phyloP scores from a whole-genome alignment of 2,329 filamentous ascomycete genomes.

The Hawksworthiomyces lignivorus region DNA sequence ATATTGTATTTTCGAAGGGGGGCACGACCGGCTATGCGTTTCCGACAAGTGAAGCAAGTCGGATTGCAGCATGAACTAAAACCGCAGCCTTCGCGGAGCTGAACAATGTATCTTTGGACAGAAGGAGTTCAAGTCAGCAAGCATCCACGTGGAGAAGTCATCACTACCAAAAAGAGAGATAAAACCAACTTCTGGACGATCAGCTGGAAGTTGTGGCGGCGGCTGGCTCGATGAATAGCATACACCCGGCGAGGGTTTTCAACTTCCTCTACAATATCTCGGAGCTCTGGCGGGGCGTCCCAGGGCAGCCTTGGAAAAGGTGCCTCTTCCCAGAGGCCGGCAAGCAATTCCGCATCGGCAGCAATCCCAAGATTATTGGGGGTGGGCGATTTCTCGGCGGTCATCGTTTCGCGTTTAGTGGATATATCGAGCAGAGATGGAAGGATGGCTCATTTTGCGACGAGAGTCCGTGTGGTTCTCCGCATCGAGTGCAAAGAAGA shows the following conservation, averaged over 20 bases:
- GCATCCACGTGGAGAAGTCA: neutral
- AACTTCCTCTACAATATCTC: slow-evolving; percentile 46
- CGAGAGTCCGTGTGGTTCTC: too few relatives aligned
- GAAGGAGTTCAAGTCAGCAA: slow-evolving; percentile 11
- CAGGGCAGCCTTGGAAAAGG: slow-evolving; percentile 51
- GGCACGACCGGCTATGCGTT: slow-evolving; percentile 54
- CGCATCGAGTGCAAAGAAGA: too few relatives aligned
- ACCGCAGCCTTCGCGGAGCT: slow-evolving; percentile 76
- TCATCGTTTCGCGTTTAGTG: too few relatives aligned
- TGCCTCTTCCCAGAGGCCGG: slow-evolving; percentile 54
- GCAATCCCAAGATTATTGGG: too few relatives aligned
- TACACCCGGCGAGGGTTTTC: slow-evolving; percentile 56
- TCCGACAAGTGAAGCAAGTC: slow-evolving; percentile 74
- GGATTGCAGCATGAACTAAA: slow-evolving; percentile 60
- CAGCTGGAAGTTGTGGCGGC: slow-evolving; percentile 57
- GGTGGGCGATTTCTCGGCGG: too few relatives aligned
- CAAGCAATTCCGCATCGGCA: slow-evolving; percentile 40
- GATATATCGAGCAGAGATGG: too few relatives aligned
- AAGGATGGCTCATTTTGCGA: too few relatives aligned
- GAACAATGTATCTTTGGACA: slow-evolving; percentile 60
- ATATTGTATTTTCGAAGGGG: slow-evolving; percentile 73
- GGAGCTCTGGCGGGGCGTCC: slow-evolving; percentile 53
- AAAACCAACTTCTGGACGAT: slow-evolving; percentile 56
- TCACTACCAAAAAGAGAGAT: slow-evolving; percentile 7
- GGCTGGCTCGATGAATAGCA: slow-evolving; percentile 50